Percentiles rank a stretch among this genome's conserved stretches.
phyloP scores from a whole-genome alignment of 108 stramenopile genomes.

The Fistulifera solaris region DNA sequence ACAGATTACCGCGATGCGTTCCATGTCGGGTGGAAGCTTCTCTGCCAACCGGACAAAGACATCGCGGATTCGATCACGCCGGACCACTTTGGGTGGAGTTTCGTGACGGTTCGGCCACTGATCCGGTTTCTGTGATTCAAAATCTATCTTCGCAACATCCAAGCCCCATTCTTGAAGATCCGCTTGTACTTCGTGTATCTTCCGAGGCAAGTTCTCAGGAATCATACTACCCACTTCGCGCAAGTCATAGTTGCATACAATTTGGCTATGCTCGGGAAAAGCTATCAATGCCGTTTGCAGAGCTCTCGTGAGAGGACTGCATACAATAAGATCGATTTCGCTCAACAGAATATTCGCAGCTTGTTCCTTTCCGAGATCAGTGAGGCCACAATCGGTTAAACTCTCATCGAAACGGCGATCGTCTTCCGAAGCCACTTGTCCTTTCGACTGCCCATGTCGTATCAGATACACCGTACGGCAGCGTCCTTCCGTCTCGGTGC shows the following conservation, averaged over 20 bases:
- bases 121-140: conserved; percentile 6
- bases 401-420: conserved; percentile 20
- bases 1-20: conserved; percentile 28
- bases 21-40: conserved; percentile 6
- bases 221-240: conserved; percentile 20
- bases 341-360: conserved; percentile 11
- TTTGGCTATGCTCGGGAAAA: conserved; percentile 16
- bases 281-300: conserved; percentile 30
- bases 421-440: conserved; percentile 19
- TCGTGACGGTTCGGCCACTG: conserved; percentile 17
- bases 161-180: conserved; percentile 10
- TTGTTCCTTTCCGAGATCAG: conserved; percentile 15
- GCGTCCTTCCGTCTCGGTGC: neutral
- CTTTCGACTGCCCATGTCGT: conserved; percentile 30
- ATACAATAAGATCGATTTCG: conserved; percentile 22
- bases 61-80: conserved; percentile 14
- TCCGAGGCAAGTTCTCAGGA: conserved; percentile 30
- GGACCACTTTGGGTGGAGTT: conserved; percentile 14
- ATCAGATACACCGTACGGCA: conserved; percentile 17
- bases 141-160: conserved; percentile 6
- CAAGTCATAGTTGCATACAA: conserved; percentile 21
- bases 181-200: conserved; percentile 9
- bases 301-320: conserved; percentile 35
- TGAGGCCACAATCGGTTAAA: conserved; percentile 24
- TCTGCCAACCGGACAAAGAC: conserved; percentile 15